Base-by-base conservation (phyloP, 1,284 basidiomycete genomes). In the Cryptococcus sp. region DNA sequence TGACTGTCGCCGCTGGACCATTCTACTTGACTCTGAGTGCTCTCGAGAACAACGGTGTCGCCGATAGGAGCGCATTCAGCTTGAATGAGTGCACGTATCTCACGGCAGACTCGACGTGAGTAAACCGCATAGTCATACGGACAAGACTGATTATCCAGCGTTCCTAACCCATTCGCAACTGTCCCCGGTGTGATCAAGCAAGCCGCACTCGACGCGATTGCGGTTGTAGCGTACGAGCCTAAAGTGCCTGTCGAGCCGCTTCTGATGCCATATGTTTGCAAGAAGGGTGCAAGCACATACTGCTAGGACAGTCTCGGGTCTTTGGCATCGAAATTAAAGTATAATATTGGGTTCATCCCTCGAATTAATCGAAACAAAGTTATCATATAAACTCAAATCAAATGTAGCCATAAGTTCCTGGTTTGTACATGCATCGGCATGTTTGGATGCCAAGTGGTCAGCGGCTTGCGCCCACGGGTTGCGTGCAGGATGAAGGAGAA, bases 11-110 rank as follows among this genome's bases (percentile, higher is more conserved):
- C 13, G 52, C 60, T 10, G 53, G 53, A n/a, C 54, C 60, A 3
- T 61, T 61, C 55, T 57, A 57, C 47, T 37, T 56, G n/a, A 56
- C 54, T 9, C 50, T 48, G 18, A 45, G 57, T 37, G 48, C 55
- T 13, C 24, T 59, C 16, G 49, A 47, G 10, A 49, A 53, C 43
- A 55, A 55, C 31, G 55, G 36, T 5, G 16, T 31, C 36, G 51
- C 51, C 13, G 45, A 49, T 14, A 48, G 34, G 16, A 22, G 46
- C 2, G 18, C 22, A 7, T 61, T 61, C 51, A 31, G 49, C 4
- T 21, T 49, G 3, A 22, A 28, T n/a, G 24, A 48, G 47, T 61
- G 56, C 49, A 53, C 37, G 3, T 58, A 50, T 51, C 47, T 61
- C 13, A 31, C 36, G 5, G 36, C 37, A 22, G 55, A 56, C 18